phyloP scores from a whole-genome alignment of 2,329 filamentous ascomycete genomes.

The Fusarium caatingaense region DNA sequence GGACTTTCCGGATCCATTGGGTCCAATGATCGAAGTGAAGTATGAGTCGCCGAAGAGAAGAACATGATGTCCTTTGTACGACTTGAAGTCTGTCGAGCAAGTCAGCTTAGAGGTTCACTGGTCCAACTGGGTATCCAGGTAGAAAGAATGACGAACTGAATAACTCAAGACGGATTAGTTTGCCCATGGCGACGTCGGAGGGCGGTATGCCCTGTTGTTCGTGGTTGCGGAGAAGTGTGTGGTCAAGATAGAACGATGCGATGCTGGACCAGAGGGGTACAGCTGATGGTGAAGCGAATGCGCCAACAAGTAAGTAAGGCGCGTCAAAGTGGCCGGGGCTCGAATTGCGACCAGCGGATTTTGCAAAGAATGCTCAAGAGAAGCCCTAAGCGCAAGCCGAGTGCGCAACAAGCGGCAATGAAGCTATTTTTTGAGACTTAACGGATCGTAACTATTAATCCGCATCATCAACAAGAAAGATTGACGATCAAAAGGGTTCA shows the following conservation, averaged over 20 bases:
- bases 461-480: conserved; percentile 23
- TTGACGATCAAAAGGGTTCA: conserved; percentile 7
- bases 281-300: conserved; percentile 37
- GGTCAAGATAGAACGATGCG: conserved; percentile 12
- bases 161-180: conserved; percentile 92
- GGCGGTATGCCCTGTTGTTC: conserved; percentile 31
- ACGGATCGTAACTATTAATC: conserved; percentile 5
- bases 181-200: conserved; percentile 77
- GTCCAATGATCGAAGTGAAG: conserved; percentile 98
- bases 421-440: conserved; percentile 19
- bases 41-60: conserved; percentile 97
- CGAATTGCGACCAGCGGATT: conserved; percentile 36
- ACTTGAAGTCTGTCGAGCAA: conserved; percentile 85
- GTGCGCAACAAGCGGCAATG: conserved; percentile 1
- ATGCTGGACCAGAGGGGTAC: conserved; percentile 32
- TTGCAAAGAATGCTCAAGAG: conserved; percentile 18
- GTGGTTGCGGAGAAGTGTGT: conserved; percentile 6
- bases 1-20: conserved; percentile 99
- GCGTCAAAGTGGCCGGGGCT: conserved; percentile 40
- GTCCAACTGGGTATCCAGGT: background rate
- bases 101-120: conserved; percentile 28
- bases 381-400: background rate
- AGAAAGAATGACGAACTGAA: conserved; percentile 73
- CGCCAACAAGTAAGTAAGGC: conserved; percentile 30
- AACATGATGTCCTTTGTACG: conserved; percentile 96